Base-by-base conservation (phyloP, 164 flowering plant species). In the Vitis amurensis region DNA sequence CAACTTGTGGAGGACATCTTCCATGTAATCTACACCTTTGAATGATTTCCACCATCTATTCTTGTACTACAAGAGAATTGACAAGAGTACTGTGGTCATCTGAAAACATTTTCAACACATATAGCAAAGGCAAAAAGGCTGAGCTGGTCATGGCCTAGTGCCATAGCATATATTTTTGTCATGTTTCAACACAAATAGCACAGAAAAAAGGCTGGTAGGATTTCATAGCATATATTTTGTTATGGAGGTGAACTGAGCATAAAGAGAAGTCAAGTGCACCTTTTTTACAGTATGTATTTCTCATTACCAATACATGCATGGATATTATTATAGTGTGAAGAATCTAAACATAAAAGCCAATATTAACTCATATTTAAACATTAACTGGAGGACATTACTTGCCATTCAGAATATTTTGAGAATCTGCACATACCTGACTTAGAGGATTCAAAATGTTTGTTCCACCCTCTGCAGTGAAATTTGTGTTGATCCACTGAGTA, bases 361-460 rank as follows among this genome's bases (percentile, higher is more conserved):
- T 53, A 13, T 53, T 53, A 53, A n/a, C 56, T 53, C 56, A 53
- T 1, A n/a, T 4, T 5, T 13, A 53, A 14, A 53, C n/a, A 6
- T 13, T 15, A 13, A 53, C 56, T 53, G 4, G 17, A 2, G 4
- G 15, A 53, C n/a, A 13, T 53, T 53, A 53, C 14, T 14, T 14
- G 56, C 8, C 56, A 53, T n/a, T 11, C 7, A 13, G 56, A 53
- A 44, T n/a, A 62, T 4, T 3, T 62, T 55, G 9, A 30, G 30
- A 52, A 63, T 15, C 49, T 55, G n/a, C 48, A 31, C 64, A 71
- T 64, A 95, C 99, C 91, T 88, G 83, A 69, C 81, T 78, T 27
- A 95, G 63, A 23, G 99, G 91, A 76, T 67, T 78, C 56, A 84
- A 73, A 66, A 95, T 84, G 74, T 89, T 86, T 69, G 99, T 91